Conservation (phyloP, 768 basidiomycete genomes). For the Boletus patriciae region DNA sequence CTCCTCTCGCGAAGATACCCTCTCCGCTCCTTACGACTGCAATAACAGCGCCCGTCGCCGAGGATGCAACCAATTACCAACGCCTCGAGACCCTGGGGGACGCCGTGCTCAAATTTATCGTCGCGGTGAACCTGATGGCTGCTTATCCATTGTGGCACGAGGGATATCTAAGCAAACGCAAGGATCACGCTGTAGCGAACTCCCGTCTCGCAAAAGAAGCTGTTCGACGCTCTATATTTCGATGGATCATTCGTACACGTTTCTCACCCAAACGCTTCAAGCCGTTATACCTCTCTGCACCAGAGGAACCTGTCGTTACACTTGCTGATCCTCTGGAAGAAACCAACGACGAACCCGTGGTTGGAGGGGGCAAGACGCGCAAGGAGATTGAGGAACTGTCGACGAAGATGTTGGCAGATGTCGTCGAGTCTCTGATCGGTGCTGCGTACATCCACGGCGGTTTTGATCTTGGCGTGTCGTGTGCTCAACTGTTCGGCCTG, state of each 20-base stretch:
- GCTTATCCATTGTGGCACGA: constrained; percentile 78
- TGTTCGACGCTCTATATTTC: constrained; percentile 48
- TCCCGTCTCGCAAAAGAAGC: constrained; percentile 66
- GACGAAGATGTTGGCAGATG: constrained; percentile 83
- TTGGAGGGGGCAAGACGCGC: constrained; percentile 29
- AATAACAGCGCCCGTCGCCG: constrained; percentile 60
- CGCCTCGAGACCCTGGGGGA: constrained; percentile 77
- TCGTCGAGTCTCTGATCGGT: constrained; percentile 81
- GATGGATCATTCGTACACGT: constrained; percentile 65
- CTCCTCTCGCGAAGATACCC: constrained; percentile 48
- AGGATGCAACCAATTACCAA: constrained; percentile 64
- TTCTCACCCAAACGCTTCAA: constrained; percentile 44
- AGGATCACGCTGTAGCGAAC: constrained; percentile 76
- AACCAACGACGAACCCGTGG: constrained; percentile 15
- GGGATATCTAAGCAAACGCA: constrained; percentile 66
- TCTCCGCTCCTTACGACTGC: constrained; percentile 50
- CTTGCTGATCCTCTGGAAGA: constrained; percentile 30
- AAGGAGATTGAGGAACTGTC: constrained; percentile 47
- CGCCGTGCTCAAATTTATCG: constrained; percentile 67
- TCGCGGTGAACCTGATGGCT: constrained; percentile 58
- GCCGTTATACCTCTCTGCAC: constrained; percentile 32
- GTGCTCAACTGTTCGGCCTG: constrained; percentile 56
- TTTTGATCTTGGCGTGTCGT: constrained; percentile 59
- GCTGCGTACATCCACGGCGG: constrained; percentile 72
- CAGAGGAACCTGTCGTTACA: not conserved